Conservation (phyloP, 1,284 basidiomycete species). For the Gastroboletus turbinatus region DNA sequence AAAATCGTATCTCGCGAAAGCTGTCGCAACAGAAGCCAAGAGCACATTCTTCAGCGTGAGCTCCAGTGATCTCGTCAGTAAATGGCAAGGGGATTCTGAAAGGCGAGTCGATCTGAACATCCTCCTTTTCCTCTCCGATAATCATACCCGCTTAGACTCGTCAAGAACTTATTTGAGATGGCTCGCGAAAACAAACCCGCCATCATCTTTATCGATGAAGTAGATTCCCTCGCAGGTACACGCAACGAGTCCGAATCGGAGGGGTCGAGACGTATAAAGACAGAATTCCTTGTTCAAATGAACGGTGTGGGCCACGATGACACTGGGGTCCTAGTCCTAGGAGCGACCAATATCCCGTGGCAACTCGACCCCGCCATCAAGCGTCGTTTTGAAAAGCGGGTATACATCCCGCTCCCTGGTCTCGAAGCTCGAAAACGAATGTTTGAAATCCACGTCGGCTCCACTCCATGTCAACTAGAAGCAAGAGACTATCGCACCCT, state of each 20-base stretch:
- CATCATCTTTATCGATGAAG: constrained; percentile 99
- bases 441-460: constrained; percentile 96
- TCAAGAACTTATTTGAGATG: constrained; percentile 96
- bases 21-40: constrained; percentile 98
- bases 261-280: constrained; percentile 95
- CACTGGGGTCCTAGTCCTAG: constrained; percentile 96
- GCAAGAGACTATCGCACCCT: constrained; percentile 81
- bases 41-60: constrained; percentile 98
- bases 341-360: constrained; percentile 98
- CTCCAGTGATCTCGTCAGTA: constrained; percentile 94
- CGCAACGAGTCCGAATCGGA: constrained; percentile 96
- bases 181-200: constrained; percentile 95
- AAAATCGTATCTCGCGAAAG: constrained; percentile 94
- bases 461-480: constrained; percentile 85
- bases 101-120: constrained; percentile 51
- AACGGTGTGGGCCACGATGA: constrained; percentile 98
- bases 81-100: constrained; percentile 99
- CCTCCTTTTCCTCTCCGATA: neutral
- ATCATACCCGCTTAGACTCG: constrained; percentile 56
- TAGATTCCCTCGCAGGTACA: constrained; percentile 94
- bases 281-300: constrained; percentile 98
- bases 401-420: constrained; percentile 97
- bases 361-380: constrained; percentile 98
- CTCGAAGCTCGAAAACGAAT: constrained; percentile 91
- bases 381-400: constrained; percentile 96